Base-by-base conservation (phyloP, 257 asterid genomes). In the Salvia miltiorrhiza region DNA sequence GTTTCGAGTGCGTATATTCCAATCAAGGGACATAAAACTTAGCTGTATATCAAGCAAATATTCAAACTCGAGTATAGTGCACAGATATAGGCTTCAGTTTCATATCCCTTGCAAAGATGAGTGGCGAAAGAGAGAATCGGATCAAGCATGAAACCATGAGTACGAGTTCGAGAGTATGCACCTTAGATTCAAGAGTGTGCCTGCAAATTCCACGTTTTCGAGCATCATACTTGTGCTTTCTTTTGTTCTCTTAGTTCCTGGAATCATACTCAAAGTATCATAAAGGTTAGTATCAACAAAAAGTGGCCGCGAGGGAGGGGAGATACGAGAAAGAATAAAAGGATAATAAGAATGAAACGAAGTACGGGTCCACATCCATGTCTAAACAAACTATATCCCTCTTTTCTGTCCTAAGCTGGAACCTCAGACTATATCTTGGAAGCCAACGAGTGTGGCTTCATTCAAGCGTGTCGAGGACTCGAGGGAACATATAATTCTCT, bases 241-340 rank as follows among this genome's bases (percentile, higher is more conserved):
- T 57, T 67, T 26, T 21, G 13, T 24, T 45, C 37, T 9, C 21
- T 61, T 44, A 14, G 80, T 57, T 71, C 67, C 78, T 64, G 74
- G 24, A 44, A 41, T 16, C 43, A 41, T 60, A 80, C 81, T 80
- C 84, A 76, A 80, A 71, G 84, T 68, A 80, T 80, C 72, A 30
- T 9, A 50, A 4, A 10, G n/a, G 7, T 50, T 19, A 50, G 7
- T 50, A 43, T 62, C 23, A 60, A 44, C 16, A 28, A 13, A 44
- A 30, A 20, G 23, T 40, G 57, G 19, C 8, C 9, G 7, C 2
- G 13, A 20, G 33, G 53, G 10, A n/a, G n/a, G n/a, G n/a, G n/a
- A n/a, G n/a, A n/a, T n/a, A n/a, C n/a, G n/a, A n/a, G n/a, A n/a
- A n/a, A n/a, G n/a, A n/a, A n/a, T n/a, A n/a, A n/a, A n/a, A n/a